Base-by-base conservation (phyloP, 768 basidiomycete species). In the Tylopilus felleus region DNA sequence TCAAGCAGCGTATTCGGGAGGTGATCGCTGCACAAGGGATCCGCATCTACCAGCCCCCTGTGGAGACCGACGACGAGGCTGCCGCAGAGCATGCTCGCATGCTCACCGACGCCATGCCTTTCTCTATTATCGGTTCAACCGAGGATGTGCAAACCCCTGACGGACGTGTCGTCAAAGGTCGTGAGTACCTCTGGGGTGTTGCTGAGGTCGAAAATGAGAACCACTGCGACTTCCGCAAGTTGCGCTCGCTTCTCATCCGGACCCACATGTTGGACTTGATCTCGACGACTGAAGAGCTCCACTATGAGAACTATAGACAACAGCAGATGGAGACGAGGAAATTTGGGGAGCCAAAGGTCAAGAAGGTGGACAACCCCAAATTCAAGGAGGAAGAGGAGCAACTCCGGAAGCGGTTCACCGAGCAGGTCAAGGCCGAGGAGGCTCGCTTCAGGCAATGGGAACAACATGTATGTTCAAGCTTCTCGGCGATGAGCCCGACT, bases 281-380 rank as follows among this genome's bases (percentile, higher is more conserved):
- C 73, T 88, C 88, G 28, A 95, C 93, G 1, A 94, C 92, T 13
- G 96, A 98, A 73, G 97, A 99, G 61, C 76, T 80, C 22, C 96
- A 98, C 73, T 99, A 98, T 71, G 97, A 99, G 78, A 90, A 91
- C 71, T 99, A 99, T 80, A 83, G 97, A 56, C 92, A 96, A 65
- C 83, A 92, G 61, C 97, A 98, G 76, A 98, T 99, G 97, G 97
- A 99, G 80, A 98, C 97, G 8, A 88, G 97, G 74, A 98, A 98
- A 75, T 96, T 94, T 61, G 97, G 95, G 61, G 97, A 98, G 72
- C 86, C 94, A 62, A 98, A 98, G 77, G 92, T 95, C 65, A 95
- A 93, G 83, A 98, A 98, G 77, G 80, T 92, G 61, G 95, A 99
- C 76, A 99, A 98, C 74, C 96, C 97, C 64, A 98, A 98, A 75